phyloP scores from a whole-genome alignment of 1,139 yeast genomes.

The Saccharomyces hybrid region DNA sequence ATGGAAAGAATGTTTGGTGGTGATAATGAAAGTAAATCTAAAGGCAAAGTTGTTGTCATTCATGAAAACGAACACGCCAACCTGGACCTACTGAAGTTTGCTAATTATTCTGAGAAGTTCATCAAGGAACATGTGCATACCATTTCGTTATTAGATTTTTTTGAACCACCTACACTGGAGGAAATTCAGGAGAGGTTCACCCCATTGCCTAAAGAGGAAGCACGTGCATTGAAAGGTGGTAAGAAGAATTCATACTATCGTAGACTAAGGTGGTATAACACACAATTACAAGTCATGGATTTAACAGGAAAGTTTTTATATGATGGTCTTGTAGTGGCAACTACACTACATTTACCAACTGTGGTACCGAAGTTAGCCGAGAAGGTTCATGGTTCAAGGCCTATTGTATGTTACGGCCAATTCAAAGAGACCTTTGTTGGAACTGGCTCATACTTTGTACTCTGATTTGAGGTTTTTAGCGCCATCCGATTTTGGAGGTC shows the following conservation, averaged over 20 bases:
- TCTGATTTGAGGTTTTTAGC: constrained; percentile 67
- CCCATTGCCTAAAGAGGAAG: constrained; percentile 44
- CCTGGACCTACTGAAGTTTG: constrained; percentile 57
- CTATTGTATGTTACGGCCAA: constrained; percentile 74
- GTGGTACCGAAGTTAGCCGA: constrained; percentile 57
- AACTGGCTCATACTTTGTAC: constrained; percentile 59
- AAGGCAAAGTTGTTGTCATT: constrained; percentile 63
- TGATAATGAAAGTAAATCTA: constrained; percentile 10
- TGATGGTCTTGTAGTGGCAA: constrained; percentile 70
- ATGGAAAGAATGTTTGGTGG: constrained; percentile 83
- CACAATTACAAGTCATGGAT: constrained; percentile 49
- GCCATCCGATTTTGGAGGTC: constrained; percentile 77
- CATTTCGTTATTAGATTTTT: constrained; percentile 69
- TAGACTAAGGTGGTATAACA: constrained; percentile 38
- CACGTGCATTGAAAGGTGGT: constrained; percentile 49
- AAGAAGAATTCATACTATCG: constrained; percentile 63
- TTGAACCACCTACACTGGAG: constrained; percentile 56
- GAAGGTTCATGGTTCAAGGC: constrained; percentile 77
- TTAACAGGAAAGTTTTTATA: constrained; percentile 47
- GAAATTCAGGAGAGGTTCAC: constrained; percentile 42
- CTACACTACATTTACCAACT: constrained; percentile 63
- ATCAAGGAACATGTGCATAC: constrained; percentile 54
- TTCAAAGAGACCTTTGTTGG: constrained; percentile 71
- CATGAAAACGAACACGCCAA: constrained; percentile 95
- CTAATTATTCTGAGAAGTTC: constrained; percentile 51